Evolutionary conservation across 1,284 basidiomycete genomes (phyloP).

Genomic region (Melampsora larici-populina): DNA sequence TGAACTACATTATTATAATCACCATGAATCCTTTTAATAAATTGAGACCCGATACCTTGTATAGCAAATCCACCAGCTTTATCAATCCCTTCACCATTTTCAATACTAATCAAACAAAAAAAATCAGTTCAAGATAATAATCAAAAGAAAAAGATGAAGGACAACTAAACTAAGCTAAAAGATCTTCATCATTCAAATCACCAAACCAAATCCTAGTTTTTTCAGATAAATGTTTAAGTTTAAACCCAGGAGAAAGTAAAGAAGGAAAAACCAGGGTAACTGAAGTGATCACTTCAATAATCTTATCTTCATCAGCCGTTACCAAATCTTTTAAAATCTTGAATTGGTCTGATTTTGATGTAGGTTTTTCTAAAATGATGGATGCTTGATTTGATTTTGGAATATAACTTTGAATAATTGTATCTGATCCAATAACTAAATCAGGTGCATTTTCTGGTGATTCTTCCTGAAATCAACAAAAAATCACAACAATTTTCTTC

Average conservation of each 20-base stretch:
- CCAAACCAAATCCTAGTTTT: slow-evolving; percentile 33
- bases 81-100: slow-evolving; percentile 38
- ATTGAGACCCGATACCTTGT: slow-evolving; percentile 21
- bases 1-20: slow-evolving; percentile 37
- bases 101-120: not conserved
- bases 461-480: slow-evolving; percentile 20
- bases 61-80: slow-evolving; percentile 27
- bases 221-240: slow-evolving; percentile 17
- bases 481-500: not conserved
- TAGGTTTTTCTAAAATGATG: slow-evolving; percentile 45
- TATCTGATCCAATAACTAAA: slow-evolving; percentile 47
- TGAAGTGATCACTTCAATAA: slow-evolving; percentile 7
- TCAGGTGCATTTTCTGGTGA: slow-evolving; percentile 47
- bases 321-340: slow-evolving; percentile 41
- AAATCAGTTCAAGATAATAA: not conserved
- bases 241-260: slow-evolving; percentile 21
- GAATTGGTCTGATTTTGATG: slow-evolving; percentile 45
- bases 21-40: slow-evolving; percentile 28
- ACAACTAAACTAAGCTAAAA: slow-evolving; percentile 19
- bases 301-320: slow-evolving; percentile 8
- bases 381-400: slow-evolving; percentile 46
- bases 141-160: not conserved
- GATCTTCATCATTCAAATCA: slow-evolving; percentile 8
- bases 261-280: slow-evolving; percentile 28
- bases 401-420: slow-evolving; percentile 49